Evolutionary conservation across 352 stramenopile genomes (phyloP).

Genomic region (Phytopythium helicoides): DNA sequence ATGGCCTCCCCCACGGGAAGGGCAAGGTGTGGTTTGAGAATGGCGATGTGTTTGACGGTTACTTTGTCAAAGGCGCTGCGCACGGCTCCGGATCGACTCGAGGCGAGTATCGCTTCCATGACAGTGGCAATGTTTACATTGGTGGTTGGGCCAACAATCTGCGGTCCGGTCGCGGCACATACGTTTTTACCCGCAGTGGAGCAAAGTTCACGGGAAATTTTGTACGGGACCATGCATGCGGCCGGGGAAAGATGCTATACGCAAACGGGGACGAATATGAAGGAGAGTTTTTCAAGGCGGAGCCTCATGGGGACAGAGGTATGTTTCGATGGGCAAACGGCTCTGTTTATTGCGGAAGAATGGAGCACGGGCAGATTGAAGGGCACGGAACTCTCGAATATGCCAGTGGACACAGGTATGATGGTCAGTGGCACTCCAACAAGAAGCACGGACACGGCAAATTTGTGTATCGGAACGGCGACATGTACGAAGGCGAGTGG

Average conservation of each 20-base stretch:
- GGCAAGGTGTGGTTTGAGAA: constrained; percentile 76
- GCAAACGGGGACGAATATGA: constrained; percentile 84
- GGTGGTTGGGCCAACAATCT: constrained; percentile 63
- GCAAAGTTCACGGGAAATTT: constrained; percentile 57
- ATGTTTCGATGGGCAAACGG: constrained; percentile 75
- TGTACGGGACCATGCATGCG: constrained; percentile 58
- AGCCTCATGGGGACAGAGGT: constrained; percentile 58
- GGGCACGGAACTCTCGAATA: constrained; percentile 59
- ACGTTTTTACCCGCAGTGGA: constrained; percentile 58
- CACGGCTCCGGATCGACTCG: constrained; percentile 51
- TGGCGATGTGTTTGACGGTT: constrained; percentile 71
- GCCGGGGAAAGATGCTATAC: constrained; percentile 77
- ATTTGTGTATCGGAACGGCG: constrained; percentile 81
- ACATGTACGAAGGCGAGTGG: constrained; percentile 81
- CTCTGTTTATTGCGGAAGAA: constrained; percentile 74
- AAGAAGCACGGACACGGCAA: constrained; percentile 77
- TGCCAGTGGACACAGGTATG: constrained; percentile 62
- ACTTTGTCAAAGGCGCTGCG: constrained; percentile 49
- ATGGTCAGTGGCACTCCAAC: constrained; percentile 61
- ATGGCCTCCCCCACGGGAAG: constrained; percentile 57
- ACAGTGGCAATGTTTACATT: constrained; percentile 65
- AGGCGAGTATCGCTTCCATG: constrained; percentile 62
- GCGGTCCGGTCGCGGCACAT: constrained; percentile 70
- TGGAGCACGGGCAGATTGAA: constrained; percentile 61
- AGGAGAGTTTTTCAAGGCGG: constrained; percentile 57